Evolutionary conservation across 2,329 filamentous ascomycete genomes (phyloP).

Genomic region (Aspergillus brasiliensis): DNA sequence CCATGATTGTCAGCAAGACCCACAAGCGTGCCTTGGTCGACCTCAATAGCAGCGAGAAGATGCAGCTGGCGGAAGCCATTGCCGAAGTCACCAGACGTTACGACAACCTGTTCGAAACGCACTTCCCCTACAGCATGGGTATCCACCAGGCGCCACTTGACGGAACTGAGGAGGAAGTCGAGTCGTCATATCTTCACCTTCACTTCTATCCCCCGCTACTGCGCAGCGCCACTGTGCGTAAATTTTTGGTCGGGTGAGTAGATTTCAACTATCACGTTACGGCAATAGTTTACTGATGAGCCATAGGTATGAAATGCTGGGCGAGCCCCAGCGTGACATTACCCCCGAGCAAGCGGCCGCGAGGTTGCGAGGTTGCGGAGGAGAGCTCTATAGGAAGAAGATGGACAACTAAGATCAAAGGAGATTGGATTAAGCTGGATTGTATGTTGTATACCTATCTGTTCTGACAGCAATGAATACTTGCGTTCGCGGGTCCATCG

Average conservation of each 20-base stretch:
- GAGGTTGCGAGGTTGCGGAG: slow-evolving; percentile 72
- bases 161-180: slow-evolving; percentile 78
- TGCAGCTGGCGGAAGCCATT: slow-evolving; percentile 77
- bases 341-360: slow-evolving; percentile 93
- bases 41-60: slow-evolving; percentile 69
- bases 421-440: background rate
- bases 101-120: slow-evolving; percentile 95
- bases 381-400: slow-evolving; percentile 78
- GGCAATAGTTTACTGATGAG: slow-evolving; percentile 15
- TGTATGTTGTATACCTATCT: background rate
- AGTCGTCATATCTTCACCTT: slow-evolving; percentile 89
- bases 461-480: background rate
- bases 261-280: background rate
- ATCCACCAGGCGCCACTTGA: slow-evolving; percentile 92
- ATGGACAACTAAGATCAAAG: slow-evolving; percentile 32
- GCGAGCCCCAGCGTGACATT: slow-evolving; percentile 96
- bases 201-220: slow-evolving; percentile 96
- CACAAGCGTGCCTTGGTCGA: slow-evolving; percentile 87
- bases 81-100: slow-evolving; percentile 88
- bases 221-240: slow-evolving; percentile 88
- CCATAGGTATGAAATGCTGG: slow-evolving; percentile 80
- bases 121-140: slow-evolving; percentile 95
- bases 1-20: slow-evolving; percentile 80
- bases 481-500: background rate
- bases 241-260: slow-evolving; percentile 81